A percentile compares a stretch with the other conserved stretches of the same genome.
These are phyloP conservation scores for Schizophyllum commune DNA, from an alignment of 1,284 basidiomycete genomes.

Conservation along the genomic window DNA sequence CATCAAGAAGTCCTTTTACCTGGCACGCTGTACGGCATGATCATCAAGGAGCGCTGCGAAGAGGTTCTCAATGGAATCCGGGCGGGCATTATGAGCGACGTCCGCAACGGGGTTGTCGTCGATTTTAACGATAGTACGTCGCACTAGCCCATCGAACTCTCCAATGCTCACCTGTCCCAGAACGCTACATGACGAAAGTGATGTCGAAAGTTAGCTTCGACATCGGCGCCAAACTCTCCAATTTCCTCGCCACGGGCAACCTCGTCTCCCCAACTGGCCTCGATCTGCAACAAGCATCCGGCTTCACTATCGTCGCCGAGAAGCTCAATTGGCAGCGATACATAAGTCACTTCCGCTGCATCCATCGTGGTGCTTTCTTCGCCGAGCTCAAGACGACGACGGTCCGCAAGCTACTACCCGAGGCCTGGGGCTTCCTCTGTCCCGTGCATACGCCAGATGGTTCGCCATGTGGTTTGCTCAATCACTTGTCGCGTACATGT, in stretches of 20 bases:
- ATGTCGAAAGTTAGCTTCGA: constrained; percentile 84
- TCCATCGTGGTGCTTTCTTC: constrained; percentile 99
- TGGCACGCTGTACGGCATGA: constrained; percentile 91
- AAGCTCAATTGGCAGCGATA: constrained; percentile 99
- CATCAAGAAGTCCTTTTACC: constrained; percentile 97
- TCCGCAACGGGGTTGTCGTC: constrained; percentile 62
- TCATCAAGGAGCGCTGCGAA: constrained; percentile 96
- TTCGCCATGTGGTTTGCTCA: constrained; percentile 94
- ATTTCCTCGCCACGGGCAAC: constrained; percentile 98
- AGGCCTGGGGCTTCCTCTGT: constrained; percentile 99
- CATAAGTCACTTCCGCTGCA: constrained; percentile 96
- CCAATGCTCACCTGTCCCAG: constrained; percentile 33
- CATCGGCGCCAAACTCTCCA: constrained; percentile 83
- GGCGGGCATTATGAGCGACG: constrained; percentile 67
- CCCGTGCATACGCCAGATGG: constrained; percentile 99
- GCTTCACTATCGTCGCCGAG: constrained; percentile 98
- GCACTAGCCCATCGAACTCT: too few relatives aligned
- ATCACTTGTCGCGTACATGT: constrained; percentile 94
- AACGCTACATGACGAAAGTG: constrained; percentile 78
- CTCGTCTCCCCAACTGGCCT: constrained; percentile 92
- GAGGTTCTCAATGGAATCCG: constrained; percentile 80
- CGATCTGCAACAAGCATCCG: constrained; percentile 94
- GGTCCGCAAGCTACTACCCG: constrained; percentile 94
- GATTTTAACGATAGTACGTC: constrained; percentile 79
- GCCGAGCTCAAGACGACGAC: constrained; percentile 98